A percentile compares a stretch with the other conserved stretches of the same genome.
phyloP scores from a whole-genome alignment of 495 filamentous ascomycete genomes.

The Talaromyces nanjingensis region DNA sequence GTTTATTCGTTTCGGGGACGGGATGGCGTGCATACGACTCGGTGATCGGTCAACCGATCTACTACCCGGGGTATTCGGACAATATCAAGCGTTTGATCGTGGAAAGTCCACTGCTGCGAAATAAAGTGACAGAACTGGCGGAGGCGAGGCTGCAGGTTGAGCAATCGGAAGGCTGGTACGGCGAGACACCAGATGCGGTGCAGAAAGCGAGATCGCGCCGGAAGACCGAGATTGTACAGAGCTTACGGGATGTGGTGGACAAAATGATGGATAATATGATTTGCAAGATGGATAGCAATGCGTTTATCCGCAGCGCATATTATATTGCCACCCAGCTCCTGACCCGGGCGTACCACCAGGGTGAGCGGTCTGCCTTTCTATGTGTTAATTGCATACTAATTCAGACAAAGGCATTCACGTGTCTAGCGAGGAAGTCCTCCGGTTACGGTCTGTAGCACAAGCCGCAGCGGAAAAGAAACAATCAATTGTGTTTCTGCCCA shows the following conservation, averaged over 20 bases:
- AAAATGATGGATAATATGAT: slow-evolving; percentile 91
- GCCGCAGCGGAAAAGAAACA: slow-evolving; percentile 80
- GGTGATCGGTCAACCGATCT: slow-evolving; percentile 84
- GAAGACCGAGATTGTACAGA: slow-evolving; percentile 55
- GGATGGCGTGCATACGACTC: slow-evolving; percentile 93
- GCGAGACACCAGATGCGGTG: slow-evolving; percentile 33
- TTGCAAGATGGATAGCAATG: slow-evolving; percentile 95
- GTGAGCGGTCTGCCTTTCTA: slow-evolving; percentile 25
- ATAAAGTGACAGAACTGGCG: slow-evolving; percentile 70
- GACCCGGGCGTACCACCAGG: slow-evolving; percentile 91
- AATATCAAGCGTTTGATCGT: slow-evolving; percentile 75
- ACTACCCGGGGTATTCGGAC: slow-evolving; percentile 86
- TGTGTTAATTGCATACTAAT: slow-evolving; percentile 5
- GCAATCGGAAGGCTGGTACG: slow-evolving; percentile 63
- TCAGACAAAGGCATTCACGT: slow-evolving; percentile 66
- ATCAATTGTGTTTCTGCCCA: slow-evolving; percentile 92
- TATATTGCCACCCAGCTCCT: slow-evolving; percentile 83
- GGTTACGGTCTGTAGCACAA: slow-evolving; percentile 72
- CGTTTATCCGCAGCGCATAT: slow-evolving; percentile 86
- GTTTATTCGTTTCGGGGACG: slow-evolving; percentile 78
- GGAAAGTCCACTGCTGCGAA: slow-evolving; percentile 64
- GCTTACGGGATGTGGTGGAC: slow-evolving; percentile 68
- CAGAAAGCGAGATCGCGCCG: slow-evolving; percentile 46
- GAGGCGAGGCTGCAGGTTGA: slow-evolving; percentile 65
- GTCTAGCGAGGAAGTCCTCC: slow-evolving; percentile 84